Conservation (phyloP, 192 early-diverging fungal species). For the Entomortierella beljakovae region DNA sequence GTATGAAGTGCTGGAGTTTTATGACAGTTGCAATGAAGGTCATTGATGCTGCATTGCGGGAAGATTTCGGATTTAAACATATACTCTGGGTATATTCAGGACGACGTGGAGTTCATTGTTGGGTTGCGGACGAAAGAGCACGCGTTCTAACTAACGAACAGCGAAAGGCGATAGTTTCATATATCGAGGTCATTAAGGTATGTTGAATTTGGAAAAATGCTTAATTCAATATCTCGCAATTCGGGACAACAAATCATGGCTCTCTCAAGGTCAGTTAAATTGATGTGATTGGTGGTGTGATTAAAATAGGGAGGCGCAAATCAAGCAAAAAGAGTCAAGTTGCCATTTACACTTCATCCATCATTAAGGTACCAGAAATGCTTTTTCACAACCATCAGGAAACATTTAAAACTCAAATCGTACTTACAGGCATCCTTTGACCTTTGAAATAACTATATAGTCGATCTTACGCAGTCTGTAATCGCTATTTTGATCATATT, state of each 20-base stretch:
- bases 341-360: conserved; percentile 77
- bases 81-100: conserved; percentile 96
- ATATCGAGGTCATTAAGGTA: conserved; percentile 81
- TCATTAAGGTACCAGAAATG: conserved; percentile 65
- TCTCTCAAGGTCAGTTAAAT: no score
- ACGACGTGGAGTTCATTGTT: conserved; percentile 98
- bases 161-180: conserved; percentile 86
- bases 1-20: conserved; percentile 92
- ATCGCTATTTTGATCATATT: conserved; percentile 79
- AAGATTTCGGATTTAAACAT: conserved; percentile 96
- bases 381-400: no score
- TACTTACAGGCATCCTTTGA: background rate
- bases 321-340: conserved; percentile 76
- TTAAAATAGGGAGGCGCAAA: conserved; percentile 75
- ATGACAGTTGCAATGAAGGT: conserved; percentile 94
- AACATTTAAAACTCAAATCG: no score
- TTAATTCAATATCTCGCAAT: background rate
- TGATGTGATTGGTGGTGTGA: background rate
- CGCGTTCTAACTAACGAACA: conserved; percentile 79
- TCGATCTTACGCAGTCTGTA: conserved; percentile 71
- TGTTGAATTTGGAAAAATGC: conserved; percentile 9
- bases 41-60: conserved; percentile 79
- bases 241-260: background rate
- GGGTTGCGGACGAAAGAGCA: conserved; percentile 94
- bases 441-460: conserved; percentile 35